Percentiles rank a stretch among this genome's conserved stretches.
Conservation (phyloP, 2,329 filamentous ascomycete species). For the Kalmusia sp. region DNA sequence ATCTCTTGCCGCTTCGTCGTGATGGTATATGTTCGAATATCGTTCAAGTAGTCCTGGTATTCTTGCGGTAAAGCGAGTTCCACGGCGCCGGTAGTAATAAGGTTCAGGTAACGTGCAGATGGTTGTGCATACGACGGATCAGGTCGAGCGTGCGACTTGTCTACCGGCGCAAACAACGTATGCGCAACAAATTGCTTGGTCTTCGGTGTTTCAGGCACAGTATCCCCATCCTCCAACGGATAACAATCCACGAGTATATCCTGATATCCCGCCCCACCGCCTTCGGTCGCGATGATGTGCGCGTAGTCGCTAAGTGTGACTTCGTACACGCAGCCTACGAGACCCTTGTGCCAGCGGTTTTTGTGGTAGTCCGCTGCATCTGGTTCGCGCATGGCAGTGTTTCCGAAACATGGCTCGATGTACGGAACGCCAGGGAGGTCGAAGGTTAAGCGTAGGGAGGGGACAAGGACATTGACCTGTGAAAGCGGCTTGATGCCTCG, state of each 20-base stretch:
- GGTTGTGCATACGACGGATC: constrained; percentile 79
- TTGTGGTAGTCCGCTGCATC: constrained; percentile 55
- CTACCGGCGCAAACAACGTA: constrained; percentile 13
- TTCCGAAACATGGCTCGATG: constrained; percentile 89
- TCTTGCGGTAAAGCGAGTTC: constrained; percentile 82
- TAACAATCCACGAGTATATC: constrained; percentile 84
- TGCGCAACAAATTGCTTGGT: constrained; percentile 63
- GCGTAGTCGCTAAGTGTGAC: constrained; percentile 83
- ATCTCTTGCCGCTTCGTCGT: constrained; percentile 72
- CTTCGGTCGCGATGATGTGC: constrained; percentile 88
- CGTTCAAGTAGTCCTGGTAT: constrained; percentile 76
- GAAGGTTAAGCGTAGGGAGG: constrained; percentile 79
- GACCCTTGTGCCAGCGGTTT: constrained; percentile 76
- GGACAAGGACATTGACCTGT: constrained; percentile 81
- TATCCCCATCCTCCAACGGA: constrained; percentile 64
- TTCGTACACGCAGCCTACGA: constrained; percentile 95
- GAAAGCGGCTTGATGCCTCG: constrained; percentile 84
- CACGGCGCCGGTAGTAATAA: constrained; percentile 78
- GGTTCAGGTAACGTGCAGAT: constrained; percentile 80
- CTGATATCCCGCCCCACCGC: constrained; percentile 82
- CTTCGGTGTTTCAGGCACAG: constrained; percentile 69
- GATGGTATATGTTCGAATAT: constrained; percentile 72
- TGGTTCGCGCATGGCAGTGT: constrained; percentile 66
- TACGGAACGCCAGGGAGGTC: constrained; percentile 88
- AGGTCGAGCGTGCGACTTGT: constrained; percentile 56